These are phyloP conservation scores for Boletellus ananas DNA, from an alignment of 768 basidiomycete species.

Conservation along the genomic window DNA sequence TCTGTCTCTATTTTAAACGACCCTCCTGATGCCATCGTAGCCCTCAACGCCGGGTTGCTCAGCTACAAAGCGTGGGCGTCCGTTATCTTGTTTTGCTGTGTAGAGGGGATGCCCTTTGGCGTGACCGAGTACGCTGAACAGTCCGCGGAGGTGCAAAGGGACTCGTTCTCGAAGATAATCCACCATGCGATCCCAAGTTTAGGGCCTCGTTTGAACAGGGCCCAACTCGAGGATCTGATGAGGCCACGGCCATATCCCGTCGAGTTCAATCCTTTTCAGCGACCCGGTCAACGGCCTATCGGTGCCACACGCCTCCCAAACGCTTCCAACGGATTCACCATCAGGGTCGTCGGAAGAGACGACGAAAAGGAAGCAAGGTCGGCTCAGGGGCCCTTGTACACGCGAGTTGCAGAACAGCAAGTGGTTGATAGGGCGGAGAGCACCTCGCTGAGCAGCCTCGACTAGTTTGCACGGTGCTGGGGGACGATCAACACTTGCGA, in stretches of 20 bases:
- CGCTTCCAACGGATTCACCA: conserved; percentile 31
- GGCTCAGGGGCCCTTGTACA: background rate
- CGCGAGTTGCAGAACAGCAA: background rate
- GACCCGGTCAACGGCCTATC: conserved; percentile 30
- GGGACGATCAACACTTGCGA: no score
- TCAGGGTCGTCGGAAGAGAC: conserved; percentile 25
- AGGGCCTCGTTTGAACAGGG: conserved; percentile 20
- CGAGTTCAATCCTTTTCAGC: conserved; percentile 32
- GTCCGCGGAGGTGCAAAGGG: conserved; percentile 31
- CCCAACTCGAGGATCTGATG: conserved; percentile 21
- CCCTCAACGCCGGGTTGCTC: conserved; percentile 38
- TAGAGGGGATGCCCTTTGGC: conserved; percentile 31
- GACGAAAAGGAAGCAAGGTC: background rate
- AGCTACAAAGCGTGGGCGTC: conserved; percentile 36
- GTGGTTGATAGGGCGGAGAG: conserved; percentile 9
- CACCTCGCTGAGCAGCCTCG: conserved; percentile 27
- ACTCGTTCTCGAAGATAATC: conserved; percentile 29
- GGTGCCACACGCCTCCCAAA: conserved; percentile 27
- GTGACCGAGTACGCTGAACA: conserved; percentile 37
- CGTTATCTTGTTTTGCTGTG: conserved; percentile 31
- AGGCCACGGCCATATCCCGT: conserved; percentile 28
- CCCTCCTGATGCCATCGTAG: conserved; percentile 42
- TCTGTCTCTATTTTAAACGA: conserved; percentile 13
- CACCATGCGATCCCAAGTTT: conserved; percentile 23
- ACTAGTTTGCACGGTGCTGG: conserved; percentile 11